Percentiles rank a stretch among this genome's conserved stretches.
Conservation (phyloP, 179 eudicot species). For the Actinidia arguta region DNA sequence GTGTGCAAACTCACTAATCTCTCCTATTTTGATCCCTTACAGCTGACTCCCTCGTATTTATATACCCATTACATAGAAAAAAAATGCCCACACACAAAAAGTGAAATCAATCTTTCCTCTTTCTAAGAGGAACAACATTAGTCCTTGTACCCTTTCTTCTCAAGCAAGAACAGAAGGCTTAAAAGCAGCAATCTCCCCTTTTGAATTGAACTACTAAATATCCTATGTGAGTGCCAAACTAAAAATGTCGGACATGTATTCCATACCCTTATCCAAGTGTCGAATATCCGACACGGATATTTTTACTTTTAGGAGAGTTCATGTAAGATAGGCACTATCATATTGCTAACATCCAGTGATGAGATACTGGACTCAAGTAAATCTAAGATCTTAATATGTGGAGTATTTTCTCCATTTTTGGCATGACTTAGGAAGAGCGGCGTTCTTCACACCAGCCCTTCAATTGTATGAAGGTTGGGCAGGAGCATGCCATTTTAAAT, state of each 20-base stretch:
- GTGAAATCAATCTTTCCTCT: too few relatives aligned
- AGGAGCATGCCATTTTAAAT: too few relatives aligned
- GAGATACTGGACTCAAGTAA: neutral
- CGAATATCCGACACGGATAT: neutral
- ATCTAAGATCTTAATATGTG: neutral
- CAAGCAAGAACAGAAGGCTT: constrained; percentile 28
- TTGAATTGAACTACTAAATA: neutral
- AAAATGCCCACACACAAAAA: too few relatives aligned
- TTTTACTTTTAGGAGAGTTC: neutral
- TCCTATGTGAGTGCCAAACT: neutral
- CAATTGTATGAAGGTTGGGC: neutral
- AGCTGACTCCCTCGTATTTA: constrained; percentile 14
- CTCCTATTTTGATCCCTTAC: constrained; percentile 12
- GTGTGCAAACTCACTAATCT: constrained; percentile 13
- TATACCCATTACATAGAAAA: neutral
- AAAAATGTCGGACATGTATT: neutral
- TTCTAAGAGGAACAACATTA: neutral
- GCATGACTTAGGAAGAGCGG: neutral
- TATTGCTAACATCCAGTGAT: too few relatives aligned
- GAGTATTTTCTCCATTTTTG: neutral
- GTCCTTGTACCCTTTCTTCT: neutral
- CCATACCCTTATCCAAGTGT: neutral
- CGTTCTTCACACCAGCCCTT: neutral
- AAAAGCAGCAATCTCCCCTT: constrained; percentile 22
- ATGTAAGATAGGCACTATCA: neutral